These are phyloP conservation scores for Umbellularia californica DNA, from an alignment of 164 flowering plant species.

Conservation along the genomic window DNA sequence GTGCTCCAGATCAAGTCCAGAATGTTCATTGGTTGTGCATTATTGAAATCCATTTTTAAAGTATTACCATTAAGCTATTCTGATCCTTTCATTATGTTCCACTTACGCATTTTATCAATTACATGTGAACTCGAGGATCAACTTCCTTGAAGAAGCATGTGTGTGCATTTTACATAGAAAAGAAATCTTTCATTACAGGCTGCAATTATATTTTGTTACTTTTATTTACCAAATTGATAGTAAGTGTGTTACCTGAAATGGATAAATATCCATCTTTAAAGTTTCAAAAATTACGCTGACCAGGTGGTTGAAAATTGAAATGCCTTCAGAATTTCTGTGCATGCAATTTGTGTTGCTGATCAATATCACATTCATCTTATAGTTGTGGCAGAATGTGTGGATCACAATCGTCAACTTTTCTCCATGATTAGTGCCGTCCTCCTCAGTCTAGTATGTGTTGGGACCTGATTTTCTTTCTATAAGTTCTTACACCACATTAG, in stretches of 20 bases:
- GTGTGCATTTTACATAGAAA: neutral
- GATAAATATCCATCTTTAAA: no score
- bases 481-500: no score
- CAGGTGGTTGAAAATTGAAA: no score
- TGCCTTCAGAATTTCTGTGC: neutral
- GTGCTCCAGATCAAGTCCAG: no score
- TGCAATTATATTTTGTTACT: neutral
- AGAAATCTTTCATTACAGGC: neutral
- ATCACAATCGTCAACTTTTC: constrained; percentile 57
- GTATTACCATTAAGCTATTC: neutral
- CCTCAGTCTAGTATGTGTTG: constrained; percentile 65
- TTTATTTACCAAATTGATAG: neutral
- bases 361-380: constrained; percentile 9
- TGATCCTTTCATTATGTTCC: neutral
- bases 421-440: constrained; percentile 61
- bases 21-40: no score
- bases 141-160: no score
- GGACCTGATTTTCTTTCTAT: neutral
- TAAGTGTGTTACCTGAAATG: no score
- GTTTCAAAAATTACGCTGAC: no score
- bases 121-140: neutral
- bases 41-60: no score
- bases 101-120: neutral
- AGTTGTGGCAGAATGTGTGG: constrained; percentile 69
- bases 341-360: no score